phyloP scores from a whole-genome alignment of 345 rosid species.

The Eutrema japonicum region DNA sequence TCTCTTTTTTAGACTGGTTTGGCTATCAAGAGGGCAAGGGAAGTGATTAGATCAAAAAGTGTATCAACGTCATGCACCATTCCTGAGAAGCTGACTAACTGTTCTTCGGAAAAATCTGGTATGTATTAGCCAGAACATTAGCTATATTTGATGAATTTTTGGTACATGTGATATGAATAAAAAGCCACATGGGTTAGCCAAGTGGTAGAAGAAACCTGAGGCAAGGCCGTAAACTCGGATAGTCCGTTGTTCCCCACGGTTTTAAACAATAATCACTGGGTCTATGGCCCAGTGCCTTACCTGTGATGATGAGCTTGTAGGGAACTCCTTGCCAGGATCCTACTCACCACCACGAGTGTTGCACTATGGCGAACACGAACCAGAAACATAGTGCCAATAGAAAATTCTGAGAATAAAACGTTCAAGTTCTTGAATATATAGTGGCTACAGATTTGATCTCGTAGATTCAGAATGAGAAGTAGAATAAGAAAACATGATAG shows the following conservation, averaged over 20 bases:
- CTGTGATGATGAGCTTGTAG: constrained; percentile 28
- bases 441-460: constrained; percentile 28
- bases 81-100: constrained; percentile 85
- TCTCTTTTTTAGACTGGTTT: constrained; percentile 68
- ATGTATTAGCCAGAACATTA: constrained; percentile 25
- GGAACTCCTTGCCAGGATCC: constrained; percentile 19
- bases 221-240: constrained; percentile 14
- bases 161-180: neutral
- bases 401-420: neutral
- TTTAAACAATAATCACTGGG: constrained; percentile 14
- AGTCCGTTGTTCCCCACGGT: constrained; percentile 6
- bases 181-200: neutral
- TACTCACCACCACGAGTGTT: constrained; percentile 30
- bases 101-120: constrained; percentile 89
- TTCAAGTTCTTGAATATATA: neutral
- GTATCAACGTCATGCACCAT: constrained; percentile 70
- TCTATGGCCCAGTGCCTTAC: constrained; percentile 15
- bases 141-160: constrained; percentile 2
- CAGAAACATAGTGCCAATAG: neutral
- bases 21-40: constrained; percentile 87
- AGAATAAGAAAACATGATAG: constrained; percentile 11
- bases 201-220: constrained; percentile 28
- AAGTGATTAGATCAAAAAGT: constrained; percentile 75
- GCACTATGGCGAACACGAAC: neutral
- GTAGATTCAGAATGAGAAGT: constrained; percentile 12